Evolutionary conservation across 495 filamentous ascomycete species (phyloP), one percentile per base, ranked within the genome.

Genomic region (Halenospora varia): DNA sequence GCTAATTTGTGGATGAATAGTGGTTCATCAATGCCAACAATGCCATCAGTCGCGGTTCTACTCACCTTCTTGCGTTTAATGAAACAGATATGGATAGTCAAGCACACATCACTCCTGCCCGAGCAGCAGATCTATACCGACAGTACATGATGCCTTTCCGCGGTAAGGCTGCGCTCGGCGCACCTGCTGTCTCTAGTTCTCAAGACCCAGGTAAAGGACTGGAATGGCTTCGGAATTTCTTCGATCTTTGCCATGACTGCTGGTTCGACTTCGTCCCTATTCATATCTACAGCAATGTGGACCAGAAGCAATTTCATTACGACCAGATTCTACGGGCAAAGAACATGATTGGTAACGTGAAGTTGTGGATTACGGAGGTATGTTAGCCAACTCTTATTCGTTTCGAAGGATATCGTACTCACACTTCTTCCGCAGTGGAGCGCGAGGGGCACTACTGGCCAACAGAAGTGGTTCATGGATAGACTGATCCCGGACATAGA

Each of bases 131-230:
- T 9, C 74, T 64, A 51, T 90, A 85, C 75, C 77, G 73, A 55
- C 58, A 77, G 57, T 81, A 85, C 71, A 88, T 96, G 82, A 78
- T 82, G 62, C 83, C 83, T 10, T 88, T 81, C 72, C 63, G 73
- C 18, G 80, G 80, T 66, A 66, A 79, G 60, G 87, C 78, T 24
- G 78, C 77, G 60, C 82, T 95, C 60, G 82, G 88, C 48, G 70
- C 86, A 1, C 90, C 90, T 0, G 80, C 86, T 51, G 86, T 95
- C 48, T 88, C 87, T 70, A 91, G 88, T 75, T n/a, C n/a, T n/a
- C n/a, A n/a, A 82, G 81, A 60, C 65, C 56, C 25, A 57, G 75
- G n/a, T n/a, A n/a, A n/a, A 62, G 88, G 88, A 44, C 72, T 88
- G 40, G 62, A 67, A 57, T 91, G 84, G 84, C 72, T 89, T 49